Percentiles rank a stretch among this genome's conserved stretches.
Evolutionary conservation across 106 monocot species (phyloP).

Genomic region (Dactylorhiza incarnata): DNA sequence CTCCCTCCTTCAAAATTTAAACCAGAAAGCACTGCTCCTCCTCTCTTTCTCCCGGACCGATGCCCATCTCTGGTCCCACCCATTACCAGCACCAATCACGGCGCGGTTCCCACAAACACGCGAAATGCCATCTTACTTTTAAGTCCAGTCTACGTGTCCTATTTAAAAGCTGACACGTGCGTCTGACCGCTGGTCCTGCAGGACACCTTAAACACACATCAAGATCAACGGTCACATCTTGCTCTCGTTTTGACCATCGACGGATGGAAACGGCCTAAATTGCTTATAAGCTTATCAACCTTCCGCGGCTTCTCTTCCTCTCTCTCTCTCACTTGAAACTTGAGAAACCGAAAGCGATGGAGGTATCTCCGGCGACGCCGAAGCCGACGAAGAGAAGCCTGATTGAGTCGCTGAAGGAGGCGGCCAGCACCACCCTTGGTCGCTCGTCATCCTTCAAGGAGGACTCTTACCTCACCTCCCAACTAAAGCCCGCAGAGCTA

Average conservation of each 20-base stretch:
- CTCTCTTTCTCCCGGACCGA: too few relatives aligned
- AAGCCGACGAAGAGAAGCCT: slow-evolving; percentile 29
- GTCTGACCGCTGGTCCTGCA: neutral
- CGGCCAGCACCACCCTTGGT: slow-evolving; percentile 32
- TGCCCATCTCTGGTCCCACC: too few relatives aligned
- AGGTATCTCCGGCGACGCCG: slow-evolving; percentile 1
- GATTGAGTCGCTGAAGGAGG: slow-evolving; percentile 33
- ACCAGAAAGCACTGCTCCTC: too few relatives aligned
- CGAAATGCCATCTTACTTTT: too few relatives aligned
- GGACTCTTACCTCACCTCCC: slow-evolving; percentile 46
- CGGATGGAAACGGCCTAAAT: neutral
- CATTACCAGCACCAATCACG: too few relatives aligned
- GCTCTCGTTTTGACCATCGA: neutral
- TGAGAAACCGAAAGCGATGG: neutral
- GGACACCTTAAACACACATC: neutral
- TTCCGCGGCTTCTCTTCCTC: neutral
- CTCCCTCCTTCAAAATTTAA: too few relatives aligned
- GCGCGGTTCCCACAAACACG: too few relatives aligned
- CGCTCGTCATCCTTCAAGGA: slow-evolving; percentile 61
- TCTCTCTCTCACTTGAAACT: too few relatives aligned
- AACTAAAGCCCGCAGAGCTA: slow-evolving; percentile 36
- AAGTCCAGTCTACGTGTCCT: too few relatives aligned
- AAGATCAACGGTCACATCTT: neutral
- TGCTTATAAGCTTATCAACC: neutral
- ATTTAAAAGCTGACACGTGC: neutral